Evolutionary conservation across 1,139 yeast species (phyloP).

Genomic region (Ogataea hybrid): DNA sequence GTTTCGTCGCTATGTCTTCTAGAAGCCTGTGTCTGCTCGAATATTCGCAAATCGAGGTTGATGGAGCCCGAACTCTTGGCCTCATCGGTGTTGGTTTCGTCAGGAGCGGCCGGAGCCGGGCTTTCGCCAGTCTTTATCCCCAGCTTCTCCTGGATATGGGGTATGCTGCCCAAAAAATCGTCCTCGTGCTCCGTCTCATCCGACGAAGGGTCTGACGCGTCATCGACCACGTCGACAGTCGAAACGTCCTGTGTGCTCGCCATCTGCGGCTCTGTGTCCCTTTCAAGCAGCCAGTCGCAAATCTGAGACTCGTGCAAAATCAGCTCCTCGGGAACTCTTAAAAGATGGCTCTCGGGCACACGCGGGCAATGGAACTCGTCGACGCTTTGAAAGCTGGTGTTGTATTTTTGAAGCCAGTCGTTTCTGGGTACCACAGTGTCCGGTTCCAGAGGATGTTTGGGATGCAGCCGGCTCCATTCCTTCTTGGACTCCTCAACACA

Average conservation of each 20-base stretch:
- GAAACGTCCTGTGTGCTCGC: slow-evolving; percentile 13
- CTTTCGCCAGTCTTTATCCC: neutral
- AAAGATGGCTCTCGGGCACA: slow-evolving; percentile 8
- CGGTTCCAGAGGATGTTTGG: neutral
- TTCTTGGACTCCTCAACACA: slow-evolving; percentile 26
- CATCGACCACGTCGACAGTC: slow-evolving; percentile 12
- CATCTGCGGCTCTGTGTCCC: neutral
- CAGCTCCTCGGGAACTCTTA: slow-evolving; percentile 6
- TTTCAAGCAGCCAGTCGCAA: slow-evolving; percentile 14
- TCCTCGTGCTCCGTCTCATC: slow-evolving; percentile 25
- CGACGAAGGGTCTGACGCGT: slow-evolving; percentile 5
- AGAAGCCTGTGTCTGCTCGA: slow-evolving; percentile 16
- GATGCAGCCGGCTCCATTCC: slow-evolving; percentile 13
- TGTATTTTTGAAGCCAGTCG: slow-evolving; percentile 13
- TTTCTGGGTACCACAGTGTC: slow-evolving; percentile 10
- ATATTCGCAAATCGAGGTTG: slow-evolving; percentile 13
- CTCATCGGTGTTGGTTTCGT: neutral
- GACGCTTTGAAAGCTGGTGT: slow-evolving; percentile 26
- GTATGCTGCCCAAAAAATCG: slow-evolving; percentile 20
- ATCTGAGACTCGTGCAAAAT: slow-evolving; percentile 7
- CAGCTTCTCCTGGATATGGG: slow-evolving; percentile 16
- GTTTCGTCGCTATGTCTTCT: neutral
- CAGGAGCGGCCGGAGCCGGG: neutral
- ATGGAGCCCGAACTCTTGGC: neutral
- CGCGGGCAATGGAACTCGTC: slow-evolving; percentile 14